A percentile compares a stretch with the other conserved stretches of the same genome.
These are phyloP conservation scores for Blumeria graminis DNA, from an alignment of 2,329 filamentous ascomycete species.

Conservation along the genomic window DNA sequence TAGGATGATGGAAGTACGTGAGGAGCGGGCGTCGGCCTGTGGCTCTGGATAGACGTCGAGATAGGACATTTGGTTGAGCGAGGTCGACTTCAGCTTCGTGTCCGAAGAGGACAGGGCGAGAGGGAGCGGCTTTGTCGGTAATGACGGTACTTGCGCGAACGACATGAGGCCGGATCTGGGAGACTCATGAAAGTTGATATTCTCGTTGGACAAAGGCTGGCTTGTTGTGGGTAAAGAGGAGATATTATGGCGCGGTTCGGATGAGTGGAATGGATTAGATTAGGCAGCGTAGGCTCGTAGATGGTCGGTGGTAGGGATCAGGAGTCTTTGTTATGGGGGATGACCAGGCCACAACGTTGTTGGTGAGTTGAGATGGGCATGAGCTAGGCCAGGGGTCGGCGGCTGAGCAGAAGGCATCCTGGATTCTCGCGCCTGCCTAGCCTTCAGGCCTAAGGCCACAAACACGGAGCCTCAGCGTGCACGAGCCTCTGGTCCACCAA, in stretches of 20 bases:
- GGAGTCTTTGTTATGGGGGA: neutral
- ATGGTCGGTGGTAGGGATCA: neutral
- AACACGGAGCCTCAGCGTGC: neutral
- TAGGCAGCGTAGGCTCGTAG: neutral
- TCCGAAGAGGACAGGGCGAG: neutral
- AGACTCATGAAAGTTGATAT: no score
- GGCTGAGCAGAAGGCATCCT: neutral
- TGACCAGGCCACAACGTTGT: neutral
- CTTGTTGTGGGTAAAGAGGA: no score
- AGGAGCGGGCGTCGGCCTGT: neutral
- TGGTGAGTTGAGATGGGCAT: neutral
- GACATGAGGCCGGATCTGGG: no score
- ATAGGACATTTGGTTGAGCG: neutral
- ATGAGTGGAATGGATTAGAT: neutral
- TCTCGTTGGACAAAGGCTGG: no score
- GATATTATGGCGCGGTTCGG: no score
- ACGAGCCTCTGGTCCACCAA: neutral
- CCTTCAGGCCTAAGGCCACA: neutral
- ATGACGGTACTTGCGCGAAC: neutral
- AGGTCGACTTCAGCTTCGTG: neutral
- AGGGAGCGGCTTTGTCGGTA: neutral
- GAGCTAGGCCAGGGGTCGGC: neutral
- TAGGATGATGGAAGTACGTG: conserved; percentile 1
- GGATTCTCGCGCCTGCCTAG: neutral
- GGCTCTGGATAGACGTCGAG: neutral